Evolutionary conservation across 164 flowering plant species (phyloP), one percentile per base, ranked within the genome.

Genomic region (Dillenia suffruticosa): DNA sequence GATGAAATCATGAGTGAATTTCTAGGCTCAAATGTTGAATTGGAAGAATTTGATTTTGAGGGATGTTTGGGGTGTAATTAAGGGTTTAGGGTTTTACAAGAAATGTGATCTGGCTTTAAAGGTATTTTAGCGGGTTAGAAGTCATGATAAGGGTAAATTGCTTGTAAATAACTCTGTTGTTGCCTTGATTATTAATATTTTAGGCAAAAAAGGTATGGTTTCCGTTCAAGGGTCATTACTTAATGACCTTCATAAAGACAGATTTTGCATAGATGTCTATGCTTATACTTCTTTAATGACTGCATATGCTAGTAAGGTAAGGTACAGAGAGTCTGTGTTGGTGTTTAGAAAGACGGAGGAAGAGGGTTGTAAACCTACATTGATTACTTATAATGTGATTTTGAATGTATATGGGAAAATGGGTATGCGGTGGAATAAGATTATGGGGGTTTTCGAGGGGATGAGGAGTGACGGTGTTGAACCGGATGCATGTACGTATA

Each of bases 391-490:
- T 58, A 93, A 88, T 74, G 89, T 87, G 52, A 72, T 90, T 61
- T 72, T 93, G 73, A 83, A 93, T 77, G 92, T 87, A 46, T 89
- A 84, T 75, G 97, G 98, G 46, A 93, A 90, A 69, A 88, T 93
- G 97, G 97, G 97, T 7, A 83, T 78, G 82, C 89, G 92, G 16
- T 91, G 99, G 98, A 72, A 63, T 69, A 77, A 69, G 68, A 82
- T 88, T 66, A 14, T 71, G 49, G 79, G 65, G 52, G 63, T 89
- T 54, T 80, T 88, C 16, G 85, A 87, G 9, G 69, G 69, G n/a
- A 94, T 94, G 95, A 89, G 79, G 83, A 70, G 62, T 51, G 72
- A 71, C 14, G 90, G 94, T 48, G 54, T 89, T 65, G 57, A 63
- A 4, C 96, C 92, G 0, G 97, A 94, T 82, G 74, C 73, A n/a